Evolutionary conservation across 2,329 filamentous ascomycete genomes (phyloP).

Genomic region (Fusarium kyushuense): DNA sequence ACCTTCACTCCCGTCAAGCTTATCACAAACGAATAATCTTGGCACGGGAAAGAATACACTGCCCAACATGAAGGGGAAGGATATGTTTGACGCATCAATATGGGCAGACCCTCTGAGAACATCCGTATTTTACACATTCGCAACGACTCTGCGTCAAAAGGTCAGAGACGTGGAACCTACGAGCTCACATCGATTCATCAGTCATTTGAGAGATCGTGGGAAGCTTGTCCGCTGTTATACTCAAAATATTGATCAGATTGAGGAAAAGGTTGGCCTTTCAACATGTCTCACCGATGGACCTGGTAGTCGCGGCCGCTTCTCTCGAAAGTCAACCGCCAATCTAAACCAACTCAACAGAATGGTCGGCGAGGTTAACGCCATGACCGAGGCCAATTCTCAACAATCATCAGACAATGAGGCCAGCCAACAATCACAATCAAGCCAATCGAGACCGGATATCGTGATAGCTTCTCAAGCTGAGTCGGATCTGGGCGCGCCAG

Average conservation of each 20-base stretch:
- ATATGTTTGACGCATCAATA: constrained; percentile 77
- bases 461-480: constrained; percentile 29
- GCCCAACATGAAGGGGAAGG: constrained; percentile 75
- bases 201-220: constrained; percentile 73
- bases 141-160: constrained; percentile 74
- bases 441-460: constrained; percentile 31
- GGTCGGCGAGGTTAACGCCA: constrained; percentile 52
- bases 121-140: constrained; percentile 78
- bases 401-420: constrained; percentile 40
- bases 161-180: constrained; percentile 73
- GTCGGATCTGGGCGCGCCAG: constrained; percentile 37
- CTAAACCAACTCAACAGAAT: constrained; percentile 53
- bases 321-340: constrained; percentile 59
- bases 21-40: constrained; percentile 55
- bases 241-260: constrained; percentile 80
- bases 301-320: constrained; percentile 71
- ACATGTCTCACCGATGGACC: constrained; percentile 72
- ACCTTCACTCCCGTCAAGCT: constrained; percentile 55
- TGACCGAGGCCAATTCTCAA: constrained; percentile 34
- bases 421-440: constrained; percentile 32
- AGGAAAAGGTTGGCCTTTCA: constrained; percentile 75
- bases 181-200: constrained; percentile 75
- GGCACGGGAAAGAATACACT: constrained; percentile 54
- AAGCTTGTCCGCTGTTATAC: constrained; percentile 79
- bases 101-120: constrained; percentile 77